These are phyloP conservation scores for Tolypocladium album DNA, from an alignment of 2,329 filamentous ascomycete species.

Conservation along the genomic window DNA sequence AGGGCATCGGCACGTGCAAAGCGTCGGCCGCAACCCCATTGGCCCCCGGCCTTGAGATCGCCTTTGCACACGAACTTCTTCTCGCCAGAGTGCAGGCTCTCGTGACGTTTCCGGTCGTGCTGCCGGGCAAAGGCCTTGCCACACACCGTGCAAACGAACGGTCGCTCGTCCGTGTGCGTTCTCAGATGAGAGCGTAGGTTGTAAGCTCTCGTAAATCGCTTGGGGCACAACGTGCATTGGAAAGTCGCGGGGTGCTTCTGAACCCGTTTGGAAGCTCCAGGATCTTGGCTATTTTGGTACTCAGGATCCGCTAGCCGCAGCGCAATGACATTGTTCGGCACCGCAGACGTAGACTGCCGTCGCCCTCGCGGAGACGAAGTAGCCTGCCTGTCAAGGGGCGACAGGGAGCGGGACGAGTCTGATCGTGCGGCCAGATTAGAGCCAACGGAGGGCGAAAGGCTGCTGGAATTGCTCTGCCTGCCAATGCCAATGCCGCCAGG, in stretches of 20 bases:
- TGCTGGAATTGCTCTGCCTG: conserved; percentile 27
- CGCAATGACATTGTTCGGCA: conserved; percentile 61
- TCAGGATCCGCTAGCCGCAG: conserved; percentile 83
- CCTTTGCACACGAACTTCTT: conserved; percentile 98
- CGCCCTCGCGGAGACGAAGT: conserved; percentile 22
- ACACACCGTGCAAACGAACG: conserved; percentile 94
- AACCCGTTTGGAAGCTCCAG: conserved; percentile 62
- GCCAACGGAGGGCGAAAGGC: conserved; percentile 40
- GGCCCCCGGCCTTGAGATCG: conserved; percentile 68
- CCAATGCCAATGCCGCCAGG: conserved; percentile 29
- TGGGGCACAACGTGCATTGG: conserved; percentile 86
- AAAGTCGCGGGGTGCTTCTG: conserved; percentile 98
- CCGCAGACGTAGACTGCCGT: conserved; percentile 54
- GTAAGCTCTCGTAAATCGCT: conserved; percentile 92
- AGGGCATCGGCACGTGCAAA: conserved; percentile 94
- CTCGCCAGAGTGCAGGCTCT: conserved; percentile 90
- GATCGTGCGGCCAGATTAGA: conserved; percentile 32
- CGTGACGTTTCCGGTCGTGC: conserved; percentile 93
- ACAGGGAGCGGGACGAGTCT: conserved; percentile 44
- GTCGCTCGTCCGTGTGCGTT: conserved; percentile 93
- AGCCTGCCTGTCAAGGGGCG: conserved; percentile 45
- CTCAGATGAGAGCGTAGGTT: conserved; percentile 91
- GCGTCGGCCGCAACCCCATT: conserved; percentile 87
- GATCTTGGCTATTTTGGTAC: conserved; percentile 55
- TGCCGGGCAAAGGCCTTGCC: conserved; percentile 96